phyloP scores from a whole-genome alignment of 352 stramenopile species.

The Chrysophaeum taylorii region DNA sequence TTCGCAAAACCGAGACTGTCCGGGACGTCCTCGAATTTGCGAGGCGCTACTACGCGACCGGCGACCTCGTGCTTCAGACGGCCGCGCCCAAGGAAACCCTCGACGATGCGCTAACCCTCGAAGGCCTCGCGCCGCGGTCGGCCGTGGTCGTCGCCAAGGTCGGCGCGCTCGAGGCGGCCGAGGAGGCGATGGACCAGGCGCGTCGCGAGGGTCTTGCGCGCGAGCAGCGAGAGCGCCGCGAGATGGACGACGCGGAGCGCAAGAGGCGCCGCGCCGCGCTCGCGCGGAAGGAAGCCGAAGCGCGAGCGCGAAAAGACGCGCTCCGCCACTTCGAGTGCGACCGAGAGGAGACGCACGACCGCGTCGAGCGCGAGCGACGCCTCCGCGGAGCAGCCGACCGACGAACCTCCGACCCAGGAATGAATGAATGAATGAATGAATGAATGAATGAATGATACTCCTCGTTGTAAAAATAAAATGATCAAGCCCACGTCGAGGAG shows the following conservation, averaged over 20 bases:
- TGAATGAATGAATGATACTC: no score
- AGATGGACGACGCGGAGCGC: not conserved
- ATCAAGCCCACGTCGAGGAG: no score
- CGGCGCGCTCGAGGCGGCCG: not conserved
- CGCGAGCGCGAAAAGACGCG: not conserved
- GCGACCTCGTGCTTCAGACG: not conserved
- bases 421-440: no score
- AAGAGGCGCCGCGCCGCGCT: not conserved
- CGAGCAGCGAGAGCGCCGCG: not conserved
- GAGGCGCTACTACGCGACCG: not conserved
- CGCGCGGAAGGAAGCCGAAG: not conserved
- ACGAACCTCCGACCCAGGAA: no score
- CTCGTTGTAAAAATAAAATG: no score
- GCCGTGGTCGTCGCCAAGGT: not conserved
- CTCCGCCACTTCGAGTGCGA: not conserved
- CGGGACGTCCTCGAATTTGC: no score
- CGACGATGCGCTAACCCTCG: not conserved
- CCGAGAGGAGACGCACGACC: not conserved
- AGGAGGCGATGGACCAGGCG: not conserved
- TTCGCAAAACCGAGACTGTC: not conserved
- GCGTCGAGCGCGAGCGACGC: not conserved
- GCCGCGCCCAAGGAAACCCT: not conserved
- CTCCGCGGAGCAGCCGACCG: no score
- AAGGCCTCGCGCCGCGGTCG: not conserved
- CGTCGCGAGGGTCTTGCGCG: not conserved